Base-by-base conservation (phyloP, 1,139 yeast genomes). In the Candida sanyaensis region DNA sequence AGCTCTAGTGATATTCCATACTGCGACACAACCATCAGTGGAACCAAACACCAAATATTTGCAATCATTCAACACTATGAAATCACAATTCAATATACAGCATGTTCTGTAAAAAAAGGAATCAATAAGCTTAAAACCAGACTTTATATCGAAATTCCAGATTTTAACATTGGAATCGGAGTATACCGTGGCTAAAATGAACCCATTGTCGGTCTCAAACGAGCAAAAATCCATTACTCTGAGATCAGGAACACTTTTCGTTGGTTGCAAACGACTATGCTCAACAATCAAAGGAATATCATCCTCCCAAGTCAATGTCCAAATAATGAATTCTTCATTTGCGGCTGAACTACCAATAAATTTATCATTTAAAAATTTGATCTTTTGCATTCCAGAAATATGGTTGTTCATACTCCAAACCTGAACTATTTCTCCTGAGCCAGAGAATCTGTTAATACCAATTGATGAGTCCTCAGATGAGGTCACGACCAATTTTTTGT, bases 381-480 rank as follows among this genome's bases (percentile, higher is more conserved):
- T 75, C 42, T 80, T 77, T 62, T 92, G 98, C 46, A 93, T 68
- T 0, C 98, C 98, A 1, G 97, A 89, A 3, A 90, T 86, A 63
- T 93, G 99, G 50, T 82, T 81, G 61, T 92, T 81, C 63, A 86
- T 75, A 2, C 86, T 78, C 85, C 93, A 84, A 41, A 68, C 68
- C 31, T 75, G 76, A 5, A 60, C 58, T 3, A 84, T 55, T 0
- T 56, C 55, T 1, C 89, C 88, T 30, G 59, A 53, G 0, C 55
- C 42, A 34, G 63, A 56, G 2, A 89, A 50, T 24, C 71, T 69
- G 1, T 86, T 80, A 23, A 92, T 56, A 50, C 83, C 77, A 5
- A 93, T 70, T 1, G 90, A 81, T 0, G 97, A 87, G 61, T 93
- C 99, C 64, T 93, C 99, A 0, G 97, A 85, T 1, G 92, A 98